Conservation (phyloP, 768 basidiomycete genomes). For the Tubosaeta sp. region DNA sequence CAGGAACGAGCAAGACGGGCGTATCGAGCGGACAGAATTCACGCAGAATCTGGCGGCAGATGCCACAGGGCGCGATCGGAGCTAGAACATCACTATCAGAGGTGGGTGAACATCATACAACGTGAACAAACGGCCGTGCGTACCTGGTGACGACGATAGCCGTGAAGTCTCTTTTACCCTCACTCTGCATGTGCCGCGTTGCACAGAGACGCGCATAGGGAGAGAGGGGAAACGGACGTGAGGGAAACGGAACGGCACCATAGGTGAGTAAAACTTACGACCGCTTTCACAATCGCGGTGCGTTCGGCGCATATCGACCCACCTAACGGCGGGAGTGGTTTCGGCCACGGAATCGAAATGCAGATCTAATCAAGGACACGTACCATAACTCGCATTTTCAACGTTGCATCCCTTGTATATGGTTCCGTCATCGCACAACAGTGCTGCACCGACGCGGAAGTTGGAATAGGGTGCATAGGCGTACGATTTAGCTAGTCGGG, state of each 20-base stretch:
- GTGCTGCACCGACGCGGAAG: conserved; percentile 88
- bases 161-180: conserved; percentile 64
- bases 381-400: conserved; percentile 92
- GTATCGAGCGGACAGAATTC: conserved; percentile 78
- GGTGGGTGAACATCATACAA: background rate
- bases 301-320: conserved; percentile 92
- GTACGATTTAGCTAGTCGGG: conserved; percentile 52
- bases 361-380: conserved; percentile 2
- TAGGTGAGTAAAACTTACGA: conserved; percentile 45
- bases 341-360: background rate
- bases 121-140: conserved; percentile 19
- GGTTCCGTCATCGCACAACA: conserved; percentile 63
- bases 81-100: conserved; percentile 58
- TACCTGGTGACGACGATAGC: conserved; percentile 82
- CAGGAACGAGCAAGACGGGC: conserved; percentile 69
- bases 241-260: background rate
- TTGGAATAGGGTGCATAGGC: conserved; percentile 86
- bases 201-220: background rate
- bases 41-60: conserved; percentile 87
- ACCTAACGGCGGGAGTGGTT: conserved; percentile 34
- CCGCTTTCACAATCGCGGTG: conserved; percentile 92
- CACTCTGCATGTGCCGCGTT: conserved; percentile 52
- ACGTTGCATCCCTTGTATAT: conserved; percentile 87
- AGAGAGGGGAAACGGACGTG: background rate
- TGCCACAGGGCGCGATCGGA: conserved; percentile 82